Base-by-base conservation (phyloP, 306 rosid genomes). In the Arachis hypogaea region DNA sequence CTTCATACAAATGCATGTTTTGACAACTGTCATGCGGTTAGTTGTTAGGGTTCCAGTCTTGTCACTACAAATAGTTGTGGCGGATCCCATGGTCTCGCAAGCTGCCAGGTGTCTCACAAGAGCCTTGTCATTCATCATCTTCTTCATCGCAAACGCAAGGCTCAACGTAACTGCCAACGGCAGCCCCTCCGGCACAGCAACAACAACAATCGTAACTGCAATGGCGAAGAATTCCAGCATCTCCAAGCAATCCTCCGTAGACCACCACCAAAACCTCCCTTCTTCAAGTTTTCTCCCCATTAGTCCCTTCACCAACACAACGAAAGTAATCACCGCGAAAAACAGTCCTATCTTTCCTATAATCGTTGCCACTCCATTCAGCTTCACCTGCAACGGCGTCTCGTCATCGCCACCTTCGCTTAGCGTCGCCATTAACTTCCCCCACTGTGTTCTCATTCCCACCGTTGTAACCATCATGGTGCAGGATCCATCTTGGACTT, bases 391-490 rank as follows among this genome's bases (percentile, higher is more conserved):
- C 82, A 94, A 68, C 7, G 99, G 97, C 5, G 99, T 94, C 74
- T 94, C 99, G 63, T 94, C 99, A 40, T 92, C 96, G 72, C 99
- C 99, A 0, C 97, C 97, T 87, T 94, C 97, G 63, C 96, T 88
- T 0, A 94, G 87, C 18, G 99, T 94, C 30, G 97, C 97, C 93
- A 91, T 92, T 71, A 94, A 60, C 62, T 94, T 94, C 4, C 99
- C 99, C 99, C 99, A 92, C 74, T 94, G 99, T 44, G 99, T 94
- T 73, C 93, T 88, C 99, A 94, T 94, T 65, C 99, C 99, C 5
- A 91, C 99, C 3, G 94, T 94, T 5, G 99, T 89, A 7, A 94
- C 77, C 81, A 94, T 47, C 99, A 94, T 89, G 72, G 84, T 89
- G 82, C 96, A 90, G 11, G 97, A 92, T 51, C 96, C 99, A 76